phyloP scores from a whole-genome alignment of 495 filamentous ascomycete species.

The Neurospora africana region DNA sequence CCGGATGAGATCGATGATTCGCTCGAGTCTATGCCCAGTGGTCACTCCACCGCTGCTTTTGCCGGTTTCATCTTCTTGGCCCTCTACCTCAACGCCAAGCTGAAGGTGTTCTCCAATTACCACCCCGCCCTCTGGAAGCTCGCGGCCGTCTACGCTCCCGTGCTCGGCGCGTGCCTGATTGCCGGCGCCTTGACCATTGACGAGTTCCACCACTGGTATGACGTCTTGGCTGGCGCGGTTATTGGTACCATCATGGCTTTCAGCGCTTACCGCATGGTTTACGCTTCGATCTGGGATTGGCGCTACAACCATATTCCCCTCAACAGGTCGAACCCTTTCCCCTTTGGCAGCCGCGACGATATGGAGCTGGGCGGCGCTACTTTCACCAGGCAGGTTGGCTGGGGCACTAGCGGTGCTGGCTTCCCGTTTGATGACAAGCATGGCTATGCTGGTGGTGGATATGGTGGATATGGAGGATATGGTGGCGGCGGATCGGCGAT shows the following conservation, averaged over 20 bases:
- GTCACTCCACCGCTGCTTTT: slow-evolving; percentile 49
- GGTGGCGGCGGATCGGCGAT: neutral
- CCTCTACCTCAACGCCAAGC: slow-evolving; percentile 56
- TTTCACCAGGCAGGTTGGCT: slow-evolving; percentile 36
- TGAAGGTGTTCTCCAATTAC: slow-evolving; percentile 50
- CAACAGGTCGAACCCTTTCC: slow-evolving; percentile 23
- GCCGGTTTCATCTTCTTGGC: slow-evolving; percentile 46
- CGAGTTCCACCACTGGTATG: slow-evolving; percentile 51
- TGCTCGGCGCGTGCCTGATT: slow-evolving; percentile 48
- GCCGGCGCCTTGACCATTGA: slow-evolving; percentile 52
- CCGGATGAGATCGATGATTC: slow-evolving; percentile 36
- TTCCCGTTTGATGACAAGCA: slow-evolving; percentile 5
- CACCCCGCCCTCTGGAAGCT: slow-evolving; percentile 57
- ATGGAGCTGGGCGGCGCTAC: slow-evolving; percentile 29
- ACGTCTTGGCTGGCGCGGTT: slow-evolving; percentile 43
- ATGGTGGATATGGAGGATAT: neutral
- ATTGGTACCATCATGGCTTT: slow-evolving; percentile 51
- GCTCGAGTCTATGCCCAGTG: slow-evolving; percentile 49
- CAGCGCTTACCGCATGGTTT: slow-evolving; percentile 46
- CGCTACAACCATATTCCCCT: slow-evolving; percentile 44
- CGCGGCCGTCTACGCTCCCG: slow-evolving; percentile 43
- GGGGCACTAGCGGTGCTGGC: slow-evolving; percentile 23
- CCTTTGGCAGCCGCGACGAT: slow-evolving; percentile 17
- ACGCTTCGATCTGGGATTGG: slow-evolving; percentile 50
- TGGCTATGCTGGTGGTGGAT: neutral